Base-by-base conservation (phyloP, 148 eudicot genomes). In the Diospyros lotus region DNA sequence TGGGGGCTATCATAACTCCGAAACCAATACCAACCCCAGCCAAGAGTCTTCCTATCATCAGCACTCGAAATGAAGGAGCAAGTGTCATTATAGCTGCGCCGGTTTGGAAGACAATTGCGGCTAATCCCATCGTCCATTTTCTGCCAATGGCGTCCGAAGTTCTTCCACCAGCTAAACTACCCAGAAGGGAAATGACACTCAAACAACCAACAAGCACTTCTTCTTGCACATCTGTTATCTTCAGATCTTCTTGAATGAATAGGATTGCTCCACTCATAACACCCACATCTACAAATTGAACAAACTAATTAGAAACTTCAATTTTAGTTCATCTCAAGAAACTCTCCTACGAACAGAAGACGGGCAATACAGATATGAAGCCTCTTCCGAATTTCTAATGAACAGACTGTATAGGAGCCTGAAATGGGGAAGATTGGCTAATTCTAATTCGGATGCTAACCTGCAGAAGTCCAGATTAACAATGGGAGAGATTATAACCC, bases 181-280 rank as follows among this genome's bases (percentile, higher is more conserved):
- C 96, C 2, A 91, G 52, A 12, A 91, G 75, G 1, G 96, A 91
- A 10, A 87, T 76, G 1, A 91, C 75, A 68, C 93, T 91, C 60
- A 91, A 76, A 75, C 82, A 84, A 12, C 96, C 93, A 2, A 91
- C 85, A 17, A 91, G 85, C 52, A 91, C 78, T 81, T 91, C 96
- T 77, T 78, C 80, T 80, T 91, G 96, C 10, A 89, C 86, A 58
- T 89, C 91, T 67, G 88, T 82, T 79, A 91, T 91, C 14, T 87
- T 89, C 11, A 91, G 78, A 59, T 91, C 93, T 75, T 91, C 85
- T 54, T 91, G 86, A 53, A 91, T 91, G 79, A 86, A 91, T 7
- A 89, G 68, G 58, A 91, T 84, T 38, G 96, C 96, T 78, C 96
- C 96, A 55, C 96, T 91, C 96, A 91, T 91, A 13, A 91, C 96